Evolutionary conservation across 306 rosid genomes (phyloP), one percentile per base, ranked within the genome.

Genomic region (Notholithocarpus densiflorus): DNA sequence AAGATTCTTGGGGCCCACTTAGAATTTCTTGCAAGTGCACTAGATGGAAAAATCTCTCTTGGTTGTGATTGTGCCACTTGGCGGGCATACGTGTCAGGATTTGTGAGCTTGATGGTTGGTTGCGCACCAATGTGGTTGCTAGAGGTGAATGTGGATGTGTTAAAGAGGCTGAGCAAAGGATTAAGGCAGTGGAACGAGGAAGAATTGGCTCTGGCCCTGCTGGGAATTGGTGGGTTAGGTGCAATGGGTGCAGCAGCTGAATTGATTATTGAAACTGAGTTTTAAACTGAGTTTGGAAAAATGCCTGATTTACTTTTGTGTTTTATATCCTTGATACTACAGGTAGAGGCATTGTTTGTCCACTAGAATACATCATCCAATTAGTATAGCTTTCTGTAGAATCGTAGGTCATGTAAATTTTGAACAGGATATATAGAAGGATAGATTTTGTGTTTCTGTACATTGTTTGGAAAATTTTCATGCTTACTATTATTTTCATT

Each of bases 221-320:
- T 95, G 74, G 95, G 91, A 80, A 73, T 85, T 17, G 97, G 95
- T 55, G 97, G 98, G 34, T 45, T 78, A 3, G 88, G 83, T 27
- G 89, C 92, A 75, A 92, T 95, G 97, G 98, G 97, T 15, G 89
- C 90, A 1, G 96, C 98, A 54, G 97, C 98, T 80, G 96, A 95
- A 78, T 82, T 89, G 81, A 80, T 91, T 23, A 37, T 92, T 56
- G 84, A 82, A 79, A 77, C 73, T 31, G 80, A 74, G 55, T 59
- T 81, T 79, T 88, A 75, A 87, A 20, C 43, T 80, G 57, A 12
- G 32, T 4, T 27, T 27, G 72, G 52, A 14, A 43, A 64, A 45
- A 79, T 72, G 56, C 40, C 18, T 3, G 53, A 48, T 56, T 31
- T 12, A 59, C 26, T 45, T 20, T 5, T 24, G 37, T 45, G 29